Percentiles rank a stretch among this genome's conserved stretches.
phyloP scores from a whole-genome alignment of 2,329 filamentous ascomycete genomes.

The Fusarium sp. region DNA sequence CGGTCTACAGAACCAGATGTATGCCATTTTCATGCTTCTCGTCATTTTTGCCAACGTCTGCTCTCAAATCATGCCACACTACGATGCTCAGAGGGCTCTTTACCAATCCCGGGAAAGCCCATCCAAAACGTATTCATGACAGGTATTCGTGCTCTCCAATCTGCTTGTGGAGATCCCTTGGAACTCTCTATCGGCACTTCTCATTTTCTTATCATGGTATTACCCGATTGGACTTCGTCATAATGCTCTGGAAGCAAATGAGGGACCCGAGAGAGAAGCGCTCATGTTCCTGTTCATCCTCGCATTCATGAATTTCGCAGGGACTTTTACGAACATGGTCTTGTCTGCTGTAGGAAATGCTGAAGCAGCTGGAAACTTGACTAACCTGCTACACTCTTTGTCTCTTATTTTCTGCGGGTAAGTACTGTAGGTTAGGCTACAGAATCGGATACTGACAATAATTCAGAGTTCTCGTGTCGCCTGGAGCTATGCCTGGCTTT shows the following conservation, averaged over 20 bases:
- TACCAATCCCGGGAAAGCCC: conserved; percentile 76
- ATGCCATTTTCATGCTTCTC: conserved; percentile 72
- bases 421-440: too few species aligned
- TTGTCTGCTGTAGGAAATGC: conserved; percentile 74
- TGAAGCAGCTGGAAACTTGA: conserved; percentile 74
- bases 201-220: conserved; percentile 76
- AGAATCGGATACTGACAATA: not conserved
- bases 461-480: conserved; percentile 29
- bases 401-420: conserved; percentile 56
- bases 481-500: conserved; percentile 67
- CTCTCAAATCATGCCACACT: conserved; percentile 68
- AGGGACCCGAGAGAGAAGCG: conserved; percentile 66
- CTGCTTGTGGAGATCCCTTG: conserved; percentile 78
- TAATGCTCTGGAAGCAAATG: conserved; percentile 63
- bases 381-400: conserved; percentile 72
- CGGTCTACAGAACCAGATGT: conserved; percentile 77
- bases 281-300: conserved; percentile 73
- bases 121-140: conserved; percentile 75
- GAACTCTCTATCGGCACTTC: conserved; percentile 71
- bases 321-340: conserved; percentile 73
- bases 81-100: conserved; percentile 73
- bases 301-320: conserved; percentile 73
- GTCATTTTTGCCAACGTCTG: not conserved
- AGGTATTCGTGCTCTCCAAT: conserved; percentile 72
- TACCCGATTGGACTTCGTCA: conserved; percentile 74